phyloP scores from a whole-genome alignment of 2,329 filamentous ascomycete species.

The Neopestalotiopsis rosae region DNA sequence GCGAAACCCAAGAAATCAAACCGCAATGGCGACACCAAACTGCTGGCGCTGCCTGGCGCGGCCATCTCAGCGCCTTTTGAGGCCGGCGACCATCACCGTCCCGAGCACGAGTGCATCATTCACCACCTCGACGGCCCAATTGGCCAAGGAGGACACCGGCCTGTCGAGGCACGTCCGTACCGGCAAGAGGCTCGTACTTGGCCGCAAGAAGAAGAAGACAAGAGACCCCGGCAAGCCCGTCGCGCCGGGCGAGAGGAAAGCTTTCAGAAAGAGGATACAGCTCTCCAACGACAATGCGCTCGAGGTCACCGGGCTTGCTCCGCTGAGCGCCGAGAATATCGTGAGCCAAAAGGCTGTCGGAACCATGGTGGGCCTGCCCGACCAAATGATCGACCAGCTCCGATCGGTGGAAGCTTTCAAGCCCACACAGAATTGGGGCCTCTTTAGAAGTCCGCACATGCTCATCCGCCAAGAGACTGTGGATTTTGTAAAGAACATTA shows the following conservation, averaged over 20 bases:
- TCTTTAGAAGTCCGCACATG: constrained; percentile 83
- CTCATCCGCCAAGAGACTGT: constrained; percentile 81
- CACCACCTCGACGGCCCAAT: constrained; percentile 30
- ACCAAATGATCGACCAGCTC: constrained; percentile 76
- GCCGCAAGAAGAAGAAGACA: constrained; percentile 58
- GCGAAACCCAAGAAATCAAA: not conserved
- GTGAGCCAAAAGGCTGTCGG: constrained; percentile 62
- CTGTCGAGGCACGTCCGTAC: constrained; percentile 30
- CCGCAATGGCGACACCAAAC: constrained; percentile 59
- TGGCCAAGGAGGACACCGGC: constrained; percentile 18
- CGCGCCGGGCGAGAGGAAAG: constrained; percentile 81
- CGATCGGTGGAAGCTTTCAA: constrained; percentile 90
- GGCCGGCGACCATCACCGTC: constrained; percentile 29
- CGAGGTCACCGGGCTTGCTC: constrained; percentile 70
- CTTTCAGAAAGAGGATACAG: constrained; percentile 84
- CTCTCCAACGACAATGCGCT: constrained; percentile 95
- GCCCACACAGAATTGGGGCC: constrained; percentile 82
- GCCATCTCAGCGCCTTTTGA: constrained; percentile 40
- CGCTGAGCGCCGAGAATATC: constrained; percentile 62
- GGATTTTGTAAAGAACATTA: constrained; percentile 69
- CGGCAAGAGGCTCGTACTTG: constrained; percentile 48
- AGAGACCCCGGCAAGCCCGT: constrained; percentile 59
- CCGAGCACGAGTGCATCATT: constrained; percentile 38
- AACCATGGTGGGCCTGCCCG: constrained; percentile 72
- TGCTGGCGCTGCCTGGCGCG: constrained; percentile 64